Conservation (phyloP, 164 flowering plant species). For the Taxillus chinensis region DNA sequence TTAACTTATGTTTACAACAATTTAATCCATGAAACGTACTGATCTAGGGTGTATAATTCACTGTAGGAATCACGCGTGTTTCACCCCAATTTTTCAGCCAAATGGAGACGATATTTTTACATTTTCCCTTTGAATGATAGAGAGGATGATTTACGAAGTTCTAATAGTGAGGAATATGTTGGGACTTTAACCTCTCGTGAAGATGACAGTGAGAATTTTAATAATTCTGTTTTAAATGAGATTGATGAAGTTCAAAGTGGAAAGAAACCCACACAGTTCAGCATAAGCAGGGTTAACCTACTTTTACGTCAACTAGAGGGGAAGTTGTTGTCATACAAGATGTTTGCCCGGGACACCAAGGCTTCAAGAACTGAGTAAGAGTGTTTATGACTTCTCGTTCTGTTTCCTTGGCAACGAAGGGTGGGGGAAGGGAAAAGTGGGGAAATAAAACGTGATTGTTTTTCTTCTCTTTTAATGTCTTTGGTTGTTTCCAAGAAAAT, state of each 20-base stretch:
- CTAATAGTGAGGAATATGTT: slow-evolving; percentile 9
- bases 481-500: no score
- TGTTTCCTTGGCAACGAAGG: not conserved
- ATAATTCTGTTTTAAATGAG: slow-evolving; percentile 9
- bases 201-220: slow-evolving; percentile 12
- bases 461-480: no score
- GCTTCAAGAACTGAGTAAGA: slow-evolving; percentile 85
- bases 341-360: slow-evolving; percentile 95
- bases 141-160: slow-evolving; percentile 15
- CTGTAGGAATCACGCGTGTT: slow-evolving; percentile 74
- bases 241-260: slow-evolving; percentile 18
- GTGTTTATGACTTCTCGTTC: not conserved
- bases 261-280: slow-evolving; percentile 52
- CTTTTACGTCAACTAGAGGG: slow-evolving; percentile 69
- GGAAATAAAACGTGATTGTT: not conserved
- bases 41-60: slow-evolving; percentile 3
- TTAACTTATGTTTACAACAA: no score
- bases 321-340: slow-evolving; percentile 69
- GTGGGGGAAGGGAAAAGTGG: not conserved
- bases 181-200: slow-evolving; percentile 12
- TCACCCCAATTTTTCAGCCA: slow-evolving; percentile 95
- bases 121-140: slow-evolving; percentile 57
- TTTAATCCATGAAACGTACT: not conserved
- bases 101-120: slow-evolving; percentile 90
- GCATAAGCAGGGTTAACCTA: slow-evolving; percentile 48